Base-by-base conservation (phyloP, 2,329 filamentous ascomycete genomes). In the Cladosporium halotolerans region DNA sequence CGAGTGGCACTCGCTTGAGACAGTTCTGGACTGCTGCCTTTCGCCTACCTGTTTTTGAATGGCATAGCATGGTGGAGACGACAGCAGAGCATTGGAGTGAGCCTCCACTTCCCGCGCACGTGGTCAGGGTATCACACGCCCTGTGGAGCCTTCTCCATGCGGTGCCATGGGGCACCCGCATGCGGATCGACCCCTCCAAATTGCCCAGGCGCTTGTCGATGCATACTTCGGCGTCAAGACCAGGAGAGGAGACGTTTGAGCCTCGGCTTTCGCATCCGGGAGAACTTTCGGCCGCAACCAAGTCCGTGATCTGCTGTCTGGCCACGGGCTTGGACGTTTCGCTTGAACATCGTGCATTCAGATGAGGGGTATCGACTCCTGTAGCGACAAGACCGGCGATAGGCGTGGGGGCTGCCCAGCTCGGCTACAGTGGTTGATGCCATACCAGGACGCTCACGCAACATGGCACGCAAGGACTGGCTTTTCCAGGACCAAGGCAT, bases 121-220 rank as follows among this genome's bases (percentile, higher is more conserved):
- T 51, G 48, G 48, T 51, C 40, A 38, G 38, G 46, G 4, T 33
- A 31, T 14, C 41, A 32, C 23, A 33, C 23, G 18, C 6, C 14
- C 33, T 49, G 46, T 33, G 38, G 46, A 38, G 18, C 46, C 38
- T 41, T 33, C 46, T 31, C 47, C 39, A 34, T 43, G 40, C 10
- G 47, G 47, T 44, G 36, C 47, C 47, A 51, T 51, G 48, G 48
- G 48, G 48, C 40, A 44, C 40, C 23, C 47, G 39, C 48, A 51
- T 11, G 36, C n/a, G n/a, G 10, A 39, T 14, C 13, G 11, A 39
- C 16, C 44, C 40, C 47, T 50, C 47, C 48, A 51, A 43, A 51
- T 51, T 51, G 48, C 48, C 48, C 48, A 51, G 48, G 39, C 48
- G 40, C 40, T 41, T 51, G 41, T 32, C 13, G 19, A 44, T 44